These are phyloP conservation scores for Xylaria acuta DNA, from an alignment of 495 filamentous ascomycete genomes.

Conservation along the genomic window DNA sequence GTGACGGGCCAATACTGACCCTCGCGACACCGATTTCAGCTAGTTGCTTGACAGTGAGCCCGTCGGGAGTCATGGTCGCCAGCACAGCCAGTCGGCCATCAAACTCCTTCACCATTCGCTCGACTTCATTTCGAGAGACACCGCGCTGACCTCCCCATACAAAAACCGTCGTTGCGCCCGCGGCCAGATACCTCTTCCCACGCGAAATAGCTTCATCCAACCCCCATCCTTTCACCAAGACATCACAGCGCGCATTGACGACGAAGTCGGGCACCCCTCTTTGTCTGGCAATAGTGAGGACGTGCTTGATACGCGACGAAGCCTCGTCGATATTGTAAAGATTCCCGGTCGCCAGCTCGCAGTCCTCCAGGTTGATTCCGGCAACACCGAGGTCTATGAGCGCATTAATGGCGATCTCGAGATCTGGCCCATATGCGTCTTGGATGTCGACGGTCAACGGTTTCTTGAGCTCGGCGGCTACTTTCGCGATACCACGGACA, in stretches of 20 bases:
- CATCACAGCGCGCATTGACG: constrained; percentile 57
- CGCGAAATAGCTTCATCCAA: constrained; percentile 53
- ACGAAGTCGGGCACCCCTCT: constrained; percentile 56
- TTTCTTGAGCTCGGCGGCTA: constrained; percentile 37
- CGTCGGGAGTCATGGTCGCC: constrained; percentile 34
- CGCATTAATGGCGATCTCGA: constrained; percentile 46
- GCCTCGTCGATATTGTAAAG: constrained; percentile 46
- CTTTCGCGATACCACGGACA: constrained; percentile 37
- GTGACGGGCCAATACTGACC: constrained; percentile 49
- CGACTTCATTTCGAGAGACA: constrained; percentile 43
- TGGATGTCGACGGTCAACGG: constrained; percentile 60
- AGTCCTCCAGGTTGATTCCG: constrained; percentile 60
- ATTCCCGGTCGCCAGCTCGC: constrained; percentile 39
- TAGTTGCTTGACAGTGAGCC: constrained; percentile 46
- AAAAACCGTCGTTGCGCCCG: constrained; percentile 58
- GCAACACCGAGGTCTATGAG: constrained; percentile 54
- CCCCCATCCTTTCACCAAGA: constrained; percentile 38
- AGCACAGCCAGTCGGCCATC: constrained; percentile 41
- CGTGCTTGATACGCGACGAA: constrained; percentile 45
- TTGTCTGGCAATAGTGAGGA: constrained; percentile 39
- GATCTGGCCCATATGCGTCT: constrained; percentile 56
- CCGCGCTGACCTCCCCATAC: constrained; percentile 40
- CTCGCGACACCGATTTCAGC: constrained; percentile 52
- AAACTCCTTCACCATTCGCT: constrained; percentile 42
- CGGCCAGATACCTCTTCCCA: constrained; percentile 53